These are phyloP conservation scores for Ogataea corticis DNA, from an alignment of 805 yeast genomes.

Conservation along the genomic window DNA sequence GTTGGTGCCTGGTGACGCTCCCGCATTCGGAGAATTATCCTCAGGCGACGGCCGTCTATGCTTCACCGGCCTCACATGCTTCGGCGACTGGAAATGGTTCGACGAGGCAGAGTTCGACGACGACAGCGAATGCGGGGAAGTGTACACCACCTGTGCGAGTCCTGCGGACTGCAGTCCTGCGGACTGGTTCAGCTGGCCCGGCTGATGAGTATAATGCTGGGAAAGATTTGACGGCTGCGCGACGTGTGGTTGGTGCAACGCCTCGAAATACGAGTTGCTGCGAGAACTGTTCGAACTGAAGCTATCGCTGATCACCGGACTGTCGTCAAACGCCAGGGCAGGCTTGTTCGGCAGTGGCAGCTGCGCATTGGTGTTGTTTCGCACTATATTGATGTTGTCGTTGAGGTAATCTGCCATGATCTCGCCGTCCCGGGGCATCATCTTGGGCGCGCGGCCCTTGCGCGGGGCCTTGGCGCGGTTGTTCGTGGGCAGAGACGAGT, in stretches of 20 bases:
- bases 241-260: slow-evolving; percentile 13
- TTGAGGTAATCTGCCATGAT: slow-evolving; percentile 38
- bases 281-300: slow-evolving; percentile 15
- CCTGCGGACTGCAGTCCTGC: too few species aligned
- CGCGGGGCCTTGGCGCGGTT: slow-evolving; percentile 35
- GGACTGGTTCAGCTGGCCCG: too few species aligned
- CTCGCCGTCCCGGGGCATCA: slow-evolving; percentile 32
- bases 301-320: slow-evolving; percentile 16
- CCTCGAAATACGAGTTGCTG: slow-evolving; percentile 15
- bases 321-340: slow-evolving; percentile 6
- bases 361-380: slow-evolving; percentile 51
- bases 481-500: slow-evolving; percentile 50
- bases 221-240: slow-evolving; percentile 3
- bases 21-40: slow-evolving; percentile 12
- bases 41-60: slow-evolving; percentile 18
- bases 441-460: slow-evolving; percentile 28
- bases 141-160: slow-evolving; percentile 6
- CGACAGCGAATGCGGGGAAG: slow-evolving; percentile 23
- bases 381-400: slow-evolving; percentile 53
- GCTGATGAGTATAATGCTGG: slow-evolving; percentile 3
- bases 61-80: slow-evolving; percentile 12
- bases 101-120: slow-evolving; percentile 15
- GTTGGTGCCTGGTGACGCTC: neutral
- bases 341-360: slow-evolving; percentile 39
- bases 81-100: slow-evolving; percentile 21